Evolutionary conservation across 108 stramenopile genomes (phyloP).

Genomic region (Cyclotella distinguenda): DNA sequence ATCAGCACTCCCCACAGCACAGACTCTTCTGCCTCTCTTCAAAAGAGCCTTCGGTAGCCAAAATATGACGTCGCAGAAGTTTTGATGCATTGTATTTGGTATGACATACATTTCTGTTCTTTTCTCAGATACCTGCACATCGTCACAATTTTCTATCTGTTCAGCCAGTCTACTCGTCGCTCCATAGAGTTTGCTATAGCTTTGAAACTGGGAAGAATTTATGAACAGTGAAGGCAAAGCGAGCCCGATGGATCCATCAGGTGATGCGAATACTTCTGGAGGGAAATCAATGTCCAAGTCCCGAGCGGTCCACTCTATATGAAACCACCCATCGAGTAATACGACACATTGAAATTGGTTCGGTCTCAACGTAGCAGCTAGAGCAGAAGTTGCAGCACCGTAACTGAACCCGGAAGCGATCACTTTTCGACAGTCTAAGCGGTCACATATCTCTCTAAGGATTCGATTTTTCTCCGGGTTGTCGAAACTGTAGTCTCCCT

Average conservation of each 20-base stretch:
- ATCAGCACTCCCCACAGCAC: slow-evolving; percentile 25
- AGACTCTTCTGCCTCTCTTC: slow-evolving; percentile 4
- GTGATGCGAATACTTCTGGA: slow-evolving; percentile 43
- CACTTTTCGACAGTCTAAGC: slow-evolving; percentile 23
- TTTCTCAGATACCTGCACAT: neutral
- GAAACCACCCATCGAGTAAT: slow-evolving; percentile 60
- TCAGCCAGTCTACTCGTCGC: slow-evolving; percentile 41
- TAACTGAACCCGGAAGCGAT: slow-evolving; percentile 63
- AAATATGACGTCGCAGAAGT: slow-evolving; percentile 59
- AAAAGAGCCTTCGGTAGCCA: slow-evolving; percentile 40
- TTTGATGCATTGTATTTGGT: slow-evolving; percentile 52
- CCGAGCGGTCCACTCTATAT: slow-evolving; percentile 42
- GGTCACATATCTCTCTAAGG: slow-evolving; percentile 16
- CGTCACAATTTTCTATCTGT: slow-evolving; percentile 11
- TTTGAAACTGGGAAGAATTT: slow-evolving; percentile 47
- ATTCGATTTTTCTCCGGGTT: slow-evolving; percentile 17
- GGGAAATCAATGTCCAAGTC: slow-evolving; percentile 54
- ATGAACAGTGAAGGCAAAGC: slow-evolving; percentile 55
- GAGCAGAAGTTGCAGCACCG: slow-evolving; percentile 50
- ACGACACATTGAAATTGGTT: slow-evolving; percentile 44
- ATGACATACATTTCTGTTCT: slow-evolving; percentile 42
- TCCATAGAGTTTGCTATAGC: slow-evolving; percentile 36
- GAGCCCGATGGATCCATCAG: neutral
- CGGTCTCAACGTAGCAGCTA: slow-evolving; percentile 32
- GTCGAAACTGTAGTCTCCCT: neutral